These are phyloP conservation scores for Arthrobotrys megalospora DNA, from an alignment of 2,329 filamentous ascomycete genomes.

Conservation along the genomic window DNA sequence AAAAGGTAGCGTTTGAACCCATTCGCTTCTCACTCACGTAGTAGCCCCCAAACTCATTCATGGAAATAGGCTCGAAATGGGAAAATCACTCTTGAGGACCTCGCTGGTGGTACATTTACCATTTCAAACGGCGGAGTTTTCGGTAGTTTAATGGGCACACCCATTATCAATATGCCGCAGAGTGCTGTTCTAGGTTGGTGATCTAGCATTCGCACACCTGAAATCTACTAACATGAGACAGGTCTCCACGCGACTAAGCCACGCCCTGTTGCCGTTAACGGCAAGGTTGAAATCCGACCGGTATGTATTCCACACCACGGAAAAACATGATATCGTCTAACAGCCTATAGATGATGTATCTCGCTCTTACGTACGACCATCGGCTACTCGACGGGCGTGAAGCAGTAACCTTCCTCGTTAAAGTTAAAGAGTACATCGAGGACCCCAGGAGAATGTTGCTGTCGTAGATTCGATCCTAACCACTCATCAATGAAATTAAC, in stretches of 20 bases:
- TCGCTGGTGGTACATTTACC: constrained; percentile 98
- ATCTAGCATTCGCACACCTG: constrained; percentile 68
- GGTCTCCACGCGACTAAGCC: constrained; percentile 98
- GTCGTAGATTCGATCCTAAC: constrained; percentile 61
- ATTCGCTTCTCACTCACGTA: not conserved
- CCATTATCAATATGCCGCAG: constrained; percentile 97
- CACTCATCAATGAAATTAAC: not conserved
- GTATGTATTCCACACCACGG: constrained; percentile 67
- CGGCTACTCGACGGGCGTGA: constrained; percentile 94
- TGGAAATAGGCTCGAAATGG: constrained; percentile 82
- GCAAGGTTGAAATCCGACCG: constrained; percentile 93
- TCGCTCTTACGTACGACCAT: constrained; percentile 97
- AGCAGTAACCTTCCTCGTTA: constrained; percentile 95
- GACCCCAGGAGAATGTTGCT: constrained; percentile 93
- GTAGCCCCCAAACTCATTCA: constrained; percentile 7
- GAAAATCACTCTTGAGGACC: constrained; percentile 98
- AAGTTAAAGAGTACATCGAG: constrained; percentile 98
- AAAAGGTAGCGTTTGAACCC: constrained; percentile 77
- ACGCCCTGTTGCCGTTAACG: constrained; percentile 87
- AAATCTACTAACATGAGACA: constrained; percentile 12
- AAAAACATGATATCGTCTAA: constrained; percentile 1
- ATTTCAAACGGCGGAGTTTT: constrained; percentile 82
- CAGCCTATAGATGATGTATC: constrained; percentile 86
- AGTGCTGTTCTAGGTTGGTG: constrained; percentile 70
- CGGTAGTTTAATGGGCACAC: constrained; percentile 84